These are phyloP conservation scores for Didymellaceae sp. DNA, from an alignment of 2,329 filamentous ascomycete genomes.

Conservation along the genomic window DNA sequence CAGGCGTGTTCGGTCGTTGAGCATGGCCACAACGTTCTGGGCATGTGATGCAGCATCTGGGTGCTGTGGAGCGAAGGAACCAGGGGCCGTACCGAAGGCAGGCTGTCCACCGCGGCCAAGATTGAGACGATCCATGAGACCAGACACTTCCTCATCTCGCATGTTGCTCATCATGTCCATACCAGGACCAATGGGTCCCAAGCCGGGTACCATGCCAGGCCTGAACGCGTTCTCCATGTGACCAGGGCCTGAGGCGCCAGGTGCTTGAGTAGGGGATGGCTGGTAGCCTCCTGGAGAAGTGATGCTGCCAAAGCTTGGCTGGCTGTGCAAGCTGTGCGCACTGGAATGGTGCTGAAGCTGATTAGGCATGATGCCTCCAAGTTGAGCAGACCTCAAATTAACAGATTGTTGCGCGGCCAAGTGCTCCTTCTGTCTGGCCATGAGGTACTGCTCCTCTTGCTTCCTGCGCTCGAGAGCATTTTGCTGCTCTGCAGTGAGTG, in stretches of 20 bases:
- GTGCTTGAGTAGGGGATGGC: constrained; percentile 62
- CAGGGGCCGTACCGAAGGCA: constrained; percentile 55
- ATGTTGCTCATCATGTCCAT: constrained; percentile 54
- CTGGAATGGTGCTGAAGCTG: constrained; percentile 91
- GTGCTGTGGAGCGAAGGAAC: constrained; percentile 57
- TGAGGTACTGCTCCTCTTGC: constrained; percentile 96
- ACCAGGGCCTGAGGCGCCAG: constrained; percentile 57
- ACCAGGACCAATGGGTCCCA: constrained; percentile 55
- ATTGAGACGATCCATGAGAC: constrained; percentile 70
- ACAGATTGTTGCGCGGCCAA: constrained; percentile 85
- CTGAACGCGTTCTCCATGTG: constrained; percentile 72
- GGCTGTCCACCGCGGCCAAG: constrained; percentile 58
- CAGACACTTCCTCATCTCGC: constrained; percentile 74
- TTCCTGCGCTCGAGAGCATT: constrained; percentile 96
- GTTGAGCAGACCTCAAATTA: constrained; percentile 72
- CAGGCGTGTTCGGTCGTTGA: constrained; percentile 66
- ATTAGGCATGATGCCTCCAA: constrained; percentile 59
- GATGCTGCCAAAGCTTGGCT: constrained; percentile 95
- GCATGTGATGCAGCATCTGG: constrained; percentile 56
- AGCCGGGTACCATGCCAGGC: constrained; percentile 43
- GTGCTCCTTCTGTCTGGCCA: constrained; percentile 94
- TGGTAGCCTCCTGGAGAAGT: constrained; percentile 80
- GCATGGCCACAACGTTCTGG: constrained; percentile 65
- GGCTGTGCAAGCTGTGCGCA: constrained; percentile 93
- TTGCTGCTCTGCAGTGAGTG: constrained; percentile 94